Conservation (phyloP, 2,329 filamentous ascomycete genomes). For the Fusarium siculi region DNA sequence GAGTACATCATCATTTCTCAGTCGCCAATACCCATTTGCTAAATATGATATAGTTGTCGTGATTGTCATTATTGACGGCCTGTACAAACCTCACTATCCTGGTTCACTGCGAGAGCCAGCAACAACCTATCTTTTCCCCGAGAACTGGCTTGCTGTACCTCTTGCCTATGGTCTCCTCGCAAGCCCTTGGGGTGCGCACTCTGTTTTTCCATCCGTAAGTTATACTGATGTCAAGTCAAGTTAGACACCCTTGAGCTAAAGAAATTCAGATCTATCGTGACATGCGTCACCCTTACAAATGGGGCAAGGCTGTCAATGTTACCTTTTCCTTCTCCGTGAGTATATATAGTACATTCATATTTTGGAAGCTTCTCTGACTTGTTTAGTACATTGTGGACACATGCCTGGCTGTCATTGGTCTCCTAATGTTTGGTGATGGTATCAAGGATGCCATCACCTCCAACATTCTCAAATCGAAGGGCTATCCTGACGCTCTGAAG, state of each 20-base stretch:
- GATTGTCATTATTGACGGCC: slow-evolving; percentile 85
- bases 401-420: slow-evolving; percentile 82
- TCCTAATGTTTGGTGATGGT: slow-evolving; percentile 94
- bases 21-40: background rate
- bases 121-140: slow-evolving; percentile 81
- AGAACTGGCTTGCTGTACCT: slow-evolving; percentile 87
- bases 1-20: slow-evolving; percentile 54
- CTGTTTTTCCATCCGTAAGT: slow-evolving; percentile 80
- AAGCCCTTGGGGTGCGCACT: slow-evolving; percentile 74
- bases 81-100: slow-evolving; percentile 80
- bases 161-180: slow-evolving; percentile 91
- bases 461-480: slow-evolving; percentile 80
- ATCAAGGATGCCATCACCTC: slow-evolving; percentile 90
- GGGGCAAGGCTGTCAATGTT: slow-evolving; percentile 76
- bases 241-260: slow-evolving; percentile 1
- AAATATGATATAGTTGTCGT: slow-evolving; percentile 71
- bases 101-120: slow-evolving; percentile 87
- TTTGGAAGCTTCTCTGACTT: slow-evolving; percentile 1
- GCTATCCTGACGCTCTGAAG: slow-evolving; percentile 80
- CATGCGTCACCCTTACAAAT: slow-evolving; percentile 82
- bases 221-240: background rate
- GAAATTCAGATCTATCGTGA: slow-evolving; percentile 65
- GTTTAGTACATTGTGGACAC: slow-evolving; percentile 79
- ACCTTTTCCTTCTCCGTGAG: slow-evolving; percentile 87
- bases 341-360: background rate